Conservation (phyloP, 1,284 basidiomycete genomes). For the Irpex sp. region DNA sequence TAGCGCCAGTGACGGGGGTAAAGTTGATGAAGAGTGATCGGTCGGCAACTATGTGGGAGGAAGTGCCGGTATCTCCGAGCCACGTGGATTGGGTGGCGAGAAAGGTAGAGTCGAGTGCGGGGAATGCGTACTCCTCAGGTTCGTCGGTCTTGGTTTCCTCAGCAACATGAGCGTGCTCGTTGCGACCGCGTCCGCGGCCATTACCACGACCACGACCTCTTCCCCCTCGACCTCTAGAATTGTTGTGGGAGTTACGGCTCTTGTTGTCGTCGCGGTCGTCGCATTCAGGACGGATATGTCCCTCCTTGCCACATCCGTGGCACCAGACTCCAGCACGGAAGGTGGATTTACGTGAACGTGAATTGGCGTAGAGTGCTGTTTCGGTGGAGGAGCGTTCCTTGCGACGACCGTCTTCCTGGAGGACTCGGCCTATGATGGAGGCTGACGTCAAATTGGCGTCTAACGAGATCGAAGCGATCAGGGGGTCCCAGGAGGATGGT, state of each 20-base stretch:
- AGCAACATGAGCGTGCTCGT: too few species aligned
- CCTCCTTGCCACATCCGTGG: constrained; percentile 12
- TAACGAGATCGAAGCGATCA: background rate
- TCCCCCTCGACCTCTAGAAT: background rate
- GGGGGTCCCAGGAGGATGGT: constrained; percentile 4
- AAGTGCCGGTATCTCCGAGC: constrained; percentile 16
- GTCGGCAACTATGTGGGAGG: constrained; percentile 15
- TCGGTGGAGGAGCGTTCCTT: background rate
- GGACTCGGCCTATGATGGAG: constrained; percentile 3
- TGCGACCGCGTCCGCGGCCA: too few species aligned
- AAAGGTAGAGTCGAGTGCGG: too few species aligned
- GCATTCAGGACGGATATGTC: constrained; percentile 12
- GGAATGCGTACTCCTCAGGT: background rate
- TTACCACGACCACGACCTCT: too few species aligned
- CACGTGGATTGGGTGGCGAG: constrained; percentile 1
- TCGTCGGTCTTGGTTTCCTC: background rate
- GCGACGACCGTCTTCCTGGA: constrained; percentile 3
- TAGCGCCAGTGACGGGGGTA: constrained; percentile 4
- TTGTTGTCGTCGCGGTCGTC: too few species aligned
- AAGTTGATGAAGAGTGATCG: constrained; percentile 11
- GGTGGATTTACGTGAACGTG: constrained; percentile 1
- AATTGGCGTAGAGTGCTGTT: background rate
- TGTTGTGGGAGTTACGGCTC: too few species aligned
- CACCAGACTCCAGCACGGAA: constrained; percentile 5
- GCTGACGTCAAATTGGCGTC: background rate